phyloP scores from a whole-genome alignment of 2,329 filamentous ascomycete genomes.

The Ophiostoma ips region DNA sequence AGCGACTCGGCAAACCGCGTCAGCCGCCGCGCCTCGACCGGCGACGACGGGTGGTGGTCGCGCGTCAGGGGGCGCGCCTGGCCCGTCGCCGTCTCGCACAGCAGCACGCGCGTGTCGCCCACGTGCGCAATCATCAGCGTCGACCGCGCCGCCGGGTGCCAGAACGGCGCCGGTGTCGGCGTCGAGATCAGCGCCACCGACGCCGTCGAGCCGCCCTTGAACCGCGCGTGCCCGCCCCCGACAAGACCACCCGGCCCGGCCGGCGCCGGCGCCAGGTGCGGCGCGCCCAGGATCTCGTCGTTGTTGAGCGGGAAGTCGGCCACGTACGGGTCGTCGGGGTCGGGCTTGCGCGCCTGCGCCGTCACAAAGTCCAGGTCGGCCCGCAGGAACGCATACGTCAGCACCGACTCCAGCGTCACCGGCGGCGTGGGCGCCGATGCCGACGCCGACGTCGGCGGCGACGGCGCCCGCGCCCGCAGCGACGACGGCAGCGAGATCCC shows the following conservation, averaged over 20 bases:
- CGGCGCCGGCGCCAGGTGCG: conserved; percentile 39
- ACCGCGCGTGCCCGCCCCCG: conserved; percentile 65
- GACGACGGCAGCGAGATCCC: background rate
- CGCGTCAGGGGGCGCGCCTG: conserved; percentile 68
- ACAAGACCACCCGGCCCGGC: no score
- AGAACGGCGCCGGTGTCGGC: conserved; percentile 81
- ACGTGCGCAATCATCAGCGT: conserved; percentile 82
- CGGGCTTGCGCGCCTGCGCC: conserved; percentile 72
- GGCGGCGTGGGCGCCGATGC: conserved; percentile 1
- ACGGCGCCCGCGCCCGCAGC: conserved; percentile 8
- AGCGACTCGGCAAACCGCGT: conserved; percentile 65
- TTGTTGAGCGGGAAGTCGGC: conserved; percentile 70
- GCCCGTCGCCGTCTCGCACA: conserved; percentile 78
- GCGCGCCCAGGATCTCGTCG: conserved; percentile 63
- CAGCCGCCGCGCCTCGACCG: conserved; percentile 67
- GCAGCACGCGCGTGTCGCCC: conserved; percentile 79
- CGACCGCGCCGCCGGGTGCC: conserved; percentile 77
- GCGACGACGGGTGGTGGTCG: conserved; percentile 84
- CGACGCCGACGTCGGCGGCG: background rate
- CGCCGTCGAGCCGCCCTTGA: conserved; percentile 87
- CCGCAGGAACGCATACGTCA: conserved; percentile 86
- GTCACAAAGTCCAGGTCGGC: conserved; percentile 90
- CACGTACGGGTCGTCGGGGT: conserved; percentile 53
- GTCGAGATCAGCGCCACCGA: conserved; percentile 85
- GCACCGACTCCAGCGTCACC: conserved; percentile 58